phyloP scores from a whole-genome alignment of 805 yeast genomes.

The Ogataea saltuana region DNA sequence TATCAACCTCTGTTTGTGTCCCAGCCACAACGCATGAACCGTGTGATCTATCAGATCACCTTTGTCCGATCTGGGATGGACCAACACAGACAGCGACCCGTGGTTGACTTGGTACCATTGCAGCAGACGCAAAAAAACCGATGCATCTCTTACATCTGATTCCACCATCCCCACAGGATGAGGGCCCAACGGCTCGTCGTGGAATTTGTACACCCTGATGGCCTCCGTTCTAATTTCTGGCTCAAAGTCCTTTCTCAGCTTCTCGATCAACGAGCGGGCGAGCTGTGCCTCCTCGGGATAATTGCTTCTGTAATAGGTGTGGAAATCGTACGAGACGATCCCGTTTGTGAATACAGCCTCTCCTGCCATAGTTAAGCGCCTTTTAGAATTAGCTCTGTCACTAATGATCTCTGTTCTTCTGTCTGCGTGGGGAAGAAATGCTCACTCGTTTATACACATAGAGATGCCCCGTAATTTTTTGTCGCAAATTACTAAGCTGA shows the following conservation, averaged over 20 bases:
- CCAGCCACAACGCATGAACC: conserved; percentile 57
- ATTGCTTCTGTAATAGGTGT: conserved; percentile 49
- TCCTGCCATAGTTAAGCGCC: not conserved
- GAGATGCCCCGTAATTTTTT: no score
- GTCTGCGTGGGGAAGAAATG: no score
- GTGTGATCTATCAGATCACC: conserved; percentile 53
- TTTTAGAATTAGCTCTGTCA: not conserved
- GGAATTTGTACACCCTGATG: conserved; percentile 45
- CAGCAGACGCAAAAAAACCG: conserved; percentile 44
- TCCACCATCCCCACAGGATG: conserved; percentile 63
- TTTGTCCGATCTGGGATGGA: conserved; percentile 50
- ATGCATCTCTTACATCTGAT: conserved; percentile 50
- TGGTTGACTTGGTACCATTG: conserved; percentile 56
- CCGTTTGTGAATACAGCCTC: conserved; percentile 16
- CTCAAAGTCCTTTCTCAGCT: conserved; percentile 28
- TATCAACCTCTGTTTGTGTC: conserved; percentile 32
- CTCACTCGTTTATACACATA: no score
- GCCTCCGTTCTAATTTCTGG: conserved; percentile 38
- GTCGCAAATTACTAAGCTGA: conserved; percentile 1
- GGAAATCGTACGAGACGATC: conserved; percentile 51
- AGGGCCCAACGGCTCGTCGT: conserved; percentile 56
- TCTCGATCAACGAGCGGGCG: conserved; percentile 29
- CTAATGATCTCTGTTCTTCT: not conserved
- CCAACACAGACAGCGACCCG: conserved; percentile 50
- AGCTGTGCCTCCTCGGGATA: conserved; percentile 36